These are phyloP conservation scores for Xylaria sp. DNA, from an alignment of 2,329 filamentous ascomycete species.

Conservation along the genomic window DNA sequence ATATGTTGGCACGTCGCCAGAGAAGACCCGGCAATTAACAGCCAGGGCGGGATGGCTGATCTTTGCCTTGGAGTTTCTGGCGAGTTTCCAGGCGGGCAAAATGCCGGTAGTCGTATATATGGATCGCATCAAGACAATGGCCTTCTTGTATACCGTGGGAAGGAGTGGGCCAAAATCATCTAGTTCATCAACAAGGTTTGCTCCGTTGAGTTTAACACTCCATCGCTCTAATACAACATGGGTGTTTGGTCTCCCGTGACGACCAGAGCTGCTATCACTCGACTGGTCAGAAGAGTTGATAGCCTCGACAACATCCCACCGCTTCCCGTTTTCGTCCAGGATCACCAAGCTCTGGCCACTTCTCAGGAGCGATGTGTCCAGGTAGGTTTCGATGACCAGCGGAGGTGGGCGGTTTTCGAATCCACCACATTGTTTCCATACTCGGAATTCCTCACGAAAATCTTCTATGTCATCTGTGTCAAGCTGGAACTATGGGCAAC, in stretches of 20 bases:
- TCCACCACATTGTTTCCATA: conserved; percentile 81
- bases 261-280: conserved; percentile 49
- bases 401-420: conserved; percentile 78
- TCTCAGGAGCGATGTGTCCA: conserved; percentile 78
- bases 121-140: conserved; percentile 90
- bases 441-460: conserved; percentile 76
- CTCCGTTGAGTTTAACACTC: conserved; percentile 78
- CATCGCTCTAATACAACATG: conserved; percentile 90
- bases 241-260: conserved; percentile 53
- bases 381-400: conserved; percentile 86
- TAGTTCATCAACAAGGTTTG: conserved; percentile 47
- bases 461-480: conserved; percentile 91
- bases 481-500: conserved; percentile 78
- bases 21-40: conserved; percentile 78
- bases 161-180: conserved; percentile 66
- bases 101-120: conserved; percentile 82
- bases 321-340: conserved; percentile 84
- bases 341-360: conserved; percentile 86
- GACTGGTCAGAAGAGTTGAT: conserved; percentile 65
- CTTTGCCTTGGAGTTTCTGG: conserved; percentile 72
- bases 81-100: conserved; percentile 84
- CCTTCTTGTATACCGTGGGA: conserved; percentile 95
- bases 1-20: conserved; percentile 57
- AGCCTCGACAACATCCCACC: conserved; percentile 88
- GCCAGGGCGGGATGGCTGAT: conserved; percentile 68